Evolutionary conservation across 73 alveolate genomes (phyloP), one percentile per base, ranked within the genome.

Genomic region (Tetrahymena malaccensis): DNA sequence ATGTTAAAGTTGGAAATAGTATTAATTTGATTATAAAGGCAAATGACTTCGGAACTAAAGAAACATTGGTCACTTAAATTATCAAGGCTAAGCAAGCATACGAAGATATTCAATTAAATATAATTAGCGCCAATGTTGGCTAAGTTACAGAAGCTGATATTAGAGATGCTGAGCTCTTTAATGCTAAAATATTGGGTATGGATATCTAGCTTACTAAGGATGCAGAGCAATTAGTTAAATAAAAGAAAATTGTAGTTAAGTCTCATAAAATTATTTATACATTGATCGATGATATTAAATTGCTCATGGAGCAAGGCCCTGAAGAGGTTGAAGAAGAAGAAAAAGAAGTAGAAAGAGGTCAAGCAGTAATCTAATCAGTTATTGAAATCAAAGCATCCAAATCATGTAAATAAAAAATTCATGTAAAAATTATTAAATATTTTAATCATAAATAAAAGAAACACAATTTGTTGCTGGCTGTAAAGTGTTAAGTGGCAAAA

Each of bases 21-120:
- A 94, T 98, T 57, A 97, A 97, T 27, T 33, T 98, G 11, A 96
- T 98, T 17, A 85, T 98, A 19, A 98, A 98, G 94, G 99, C 99
- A 35, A 40, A 96, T 16, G 96, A 97, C 34, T 85, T 93, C 34
- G 99, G 99, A 33, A 97, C 96, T 27, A 96, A 97, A 37, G 99
- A 98, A 43, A 98, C 99, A 5, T 89, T 98, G 10, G 84, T 93
- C 27, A 43, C 96, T 83, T 97, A 97, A 93, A 94, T 97, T 15
- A 94, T 97, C 50, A 93, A 96, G 56, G 84, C 96, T 31, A 93
- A 85, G 10, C 85, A 85, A 35, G 96, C 84, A 83, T 93, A 95
- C 84, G 95, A 96, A 19, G 43, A 94, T 25, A 95, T 98, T 34
- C 55, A 93, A 33, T 43, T 95, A 38, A 94, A 25, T 33, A 94